These are phyloP conservation scores for Trifolium subterraneum DNA, from an alignment of 306 rosid species.

Conservation along the genomic window DNA sequence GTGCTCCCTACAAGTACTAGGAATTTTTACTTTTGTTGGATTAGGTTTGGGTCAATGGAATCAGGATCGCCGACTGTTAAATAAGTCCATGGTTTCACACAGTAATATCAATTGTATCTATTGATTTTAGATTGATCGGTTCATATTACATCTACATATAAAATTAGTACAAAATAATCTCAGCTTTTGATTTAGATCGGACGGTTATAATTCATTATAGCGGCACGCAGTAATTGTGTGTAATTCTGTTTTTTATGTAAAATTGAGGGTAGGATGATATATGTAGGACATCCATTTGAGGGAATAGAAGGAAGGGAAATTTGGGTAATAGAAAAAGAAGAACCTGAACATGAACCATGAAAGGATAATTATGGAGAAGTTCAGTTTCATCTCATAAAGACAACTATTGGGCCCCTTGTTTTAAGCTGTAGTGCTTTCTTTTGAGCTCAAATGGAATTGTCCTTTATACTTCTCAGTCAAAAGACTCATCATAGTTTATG, in stretches of 20 bases:
- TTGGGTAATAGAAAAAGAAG: not conserved
- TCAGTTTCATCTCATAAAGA: conserved; percentile 45
- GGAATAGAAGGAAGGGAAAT: not conserved
- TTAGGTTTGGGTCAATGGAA: not conserved
- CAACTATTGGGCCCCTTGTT: not conserved
- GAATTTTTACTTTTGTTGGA: not conserved
- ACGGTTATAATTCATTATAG: no score
- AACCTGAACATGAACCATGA: not conserved
- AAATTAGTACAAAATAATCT: no score
- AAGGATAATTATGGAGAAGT: conserved; percentile 77
- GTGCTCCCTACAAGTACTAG: conserved; percentile 28
- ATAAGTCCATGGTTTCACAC: no score
- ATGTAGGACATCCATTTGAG: not conserved
- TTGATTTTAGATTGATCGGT: no score
- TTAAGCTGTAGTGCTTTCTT: conserved; percentile 49
- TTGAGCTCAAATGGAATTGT: conserved; percentile 40
- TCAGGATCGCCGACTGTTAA: no score
- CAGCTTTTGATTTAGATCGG: no score
- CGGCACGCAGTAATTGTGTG: no score
- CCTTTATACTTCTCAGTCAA: conserved; percentile 24
- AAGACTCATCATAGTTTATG: conserved; percentile 64
- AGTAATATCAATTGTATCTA: no score
- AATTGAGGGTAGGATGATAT: not conserved
- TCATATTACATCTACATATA: no score
- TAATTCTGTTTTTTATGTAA: not conserved